Evolutionary conservation across 2,329 filamentous ascomycete species (phyloP), one percentile per base, ranked within the genome.

Genomic region (Didymella keratinophila): DNA sequence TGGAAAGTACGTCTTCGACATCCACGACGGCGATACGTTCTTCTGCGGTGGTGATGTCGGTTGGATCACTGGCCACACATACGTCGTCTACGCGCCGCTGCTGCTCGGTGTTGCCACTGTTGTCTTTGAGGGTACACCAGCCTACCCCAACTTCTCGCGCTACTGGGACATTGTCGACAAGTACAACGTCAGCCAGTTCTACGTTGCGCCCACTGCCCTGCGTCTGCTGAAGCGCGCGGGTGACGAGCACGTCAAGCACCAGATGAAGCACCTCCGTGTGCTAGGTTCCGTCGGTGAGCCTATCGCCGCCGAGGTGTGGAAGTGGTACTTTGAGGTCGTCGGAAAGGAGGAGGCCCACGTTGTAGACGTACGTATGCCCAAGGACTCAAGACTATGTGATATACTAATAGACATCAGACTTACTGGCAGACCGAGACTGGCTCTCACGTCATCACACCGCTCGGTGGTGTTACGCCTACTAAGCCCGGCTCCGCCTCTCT

Each of bases 371-470:
- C 86, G 92, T 86, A 55, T 42, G 37, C 20, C 4, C 10, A 6
- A n/a, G 11, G 3, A 3, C n/a, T 1, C 10, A 5, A 10, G 12
- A 4, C 14, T 21, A 23, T 42, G 41, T 27, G 25, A 37, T 42
- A 43, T 46, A 44, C 68, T 76, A 51, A 77, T 45, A 50, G 3
- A 18, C 18, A 39, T 27, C 75, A 97, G 92, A 99, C 95, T 52
- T 99, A 99, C 86, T 99, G 95, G 95, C 95, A 99, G 86, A 99
- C 95, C 52, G 95, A 99, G 83, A 99, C 95, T 2, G 95, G 95
- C 56, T 98, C 92, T 63, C 89, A 99, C 79, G 93, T 97, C 71
- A 98, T 99, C 76, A 92, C 93, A 5, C 95, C 95, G 18, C 84
- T 99, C 58, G 93, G 90, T 48, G 95, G 95, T 74, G 86, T 98